Evolutionary conservation across 2,329 filamentous ascomycete species (phyloP).

Genomic region (Colletotrichum tabaci): DNA sequence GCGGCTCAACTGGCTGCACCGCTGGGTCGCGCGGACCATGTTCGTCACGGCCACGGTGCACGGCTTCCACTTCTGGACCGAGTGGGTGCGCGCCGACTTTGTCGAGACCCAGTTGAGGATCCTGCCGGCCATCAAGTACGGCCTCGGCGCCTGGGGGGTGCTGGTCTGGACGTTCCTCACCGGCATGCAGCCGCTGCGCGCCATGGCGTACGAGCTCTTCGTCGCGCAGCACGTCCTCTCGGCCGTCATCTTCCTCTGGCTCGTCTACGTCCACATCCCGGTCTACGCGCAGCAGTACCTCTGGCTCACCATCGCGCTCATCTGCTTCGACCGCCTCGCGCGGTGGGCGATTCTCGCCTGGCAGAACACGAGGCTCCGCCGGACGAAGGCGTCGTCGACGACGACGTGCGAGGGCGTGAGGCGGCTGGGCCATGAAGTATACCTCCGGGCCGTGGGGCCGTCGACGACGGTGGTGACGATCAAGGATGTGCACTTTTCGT

Average conservation of each 20-base stretch:
- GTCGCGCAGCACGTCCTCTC: conserved; percentile 77
- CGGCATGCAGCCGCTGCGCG: conserved; percentile 74
- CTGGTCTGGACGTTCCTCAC: conserved; percentile 76
- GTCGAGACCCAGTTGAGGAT: conserved; percentile 71
- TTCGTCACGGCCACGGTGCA: conserved; percentile 78
- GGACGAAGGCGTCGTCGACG: conserved; percentile 46
- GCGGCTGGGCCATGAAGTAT: conserved; percentile 67
- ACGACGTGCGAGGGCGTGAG: conserved; percentile 61
- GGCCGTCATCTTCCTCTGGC: conserved; percentile 73
- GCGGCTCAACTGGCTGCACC: conserved; percentile 80
- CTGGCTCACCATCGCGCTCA: conserved; percentile 75
- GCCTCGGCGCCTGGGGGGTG: conserved; percentile 76
- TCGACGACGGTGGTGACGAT: conserved; percentile 71
- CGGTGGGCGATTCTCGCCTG: conserved; percentile 64
- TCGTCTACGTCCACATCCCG: conserved; percentile 76
- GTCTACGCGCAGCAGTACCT: conserved; percentile 71
- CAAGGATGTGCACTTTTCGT: conserved; percentile 71
- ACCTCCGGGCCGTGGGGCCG: conserved; percentile 63
- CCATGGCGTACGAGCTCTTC: conserved; percentile 79
- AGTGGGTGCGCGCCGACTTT: conserved; percentile 74
- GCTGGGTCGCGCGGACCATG: conserved; percentile 80
- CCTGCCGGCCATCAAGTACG: conserved; percentile 70
- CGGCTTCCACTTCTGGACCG: conserved; percentile 77
- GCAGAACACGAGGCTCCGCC: conserved; percentile 65
- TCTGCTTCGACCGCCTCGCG: conserved; percentile 74